A percentile compares a stretch with the other conserved stretches of the same genome.
phyloP scores from a whole-genome alignment of 768 basidiomycete species.

The Suillus americanus region DNA sequence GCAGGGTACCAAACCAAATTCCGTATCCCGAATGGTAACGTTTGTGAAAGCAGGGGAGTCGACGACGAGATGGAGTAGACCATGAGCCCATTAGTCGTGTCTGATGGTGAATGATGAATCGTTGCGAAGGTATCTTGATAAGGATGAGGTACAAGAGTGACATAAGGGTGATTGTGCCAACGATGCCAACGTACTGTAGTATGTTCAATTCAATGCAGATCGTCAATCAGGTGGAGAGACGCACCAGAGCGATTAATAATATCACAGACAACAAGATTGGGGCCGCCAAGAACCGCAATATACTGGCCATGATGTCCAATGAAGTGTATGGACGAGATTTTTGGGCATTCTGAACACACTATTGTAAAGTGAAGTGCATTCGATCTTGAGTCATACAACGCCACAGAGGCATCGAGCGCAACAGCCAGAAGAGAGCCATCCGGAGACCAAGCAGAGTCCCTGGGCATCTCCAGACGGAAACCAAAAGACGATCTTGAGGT shows the following conservation, averaged over 20 bases:
- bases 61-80: conserved; percentile 50
- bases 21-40: conserved; percentile 64
- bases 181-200: conserved; percentile 61
- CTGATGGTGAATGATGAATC: conserved; percentile 40
- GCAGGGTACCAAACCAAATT: conserved; percentile 41
- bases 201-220: conserved; percentile 1
- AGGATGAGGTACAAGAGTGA: conserved; percentile 54
- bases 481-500: conserved; percentile 68
- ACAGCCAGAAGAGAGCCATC: conserved; percentile 87
- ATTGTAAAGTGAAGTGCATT: conserved; percentile 61
- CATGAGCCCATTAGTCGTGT: conserved; percentile 37
- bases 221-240: conserved; percentile 20
- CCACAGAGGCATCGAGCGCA: conserved; percentile 62
- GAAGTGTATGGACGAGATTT: conserved; percentile 53
- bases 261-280: conserved; percentile 70
- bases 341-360: conserved; percentile 52
- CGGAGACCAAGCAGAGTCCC: conserved; percentile 71
- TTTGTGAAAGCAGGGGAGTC: conserved; percentile 40
- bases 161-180: conserved; percentile 37
- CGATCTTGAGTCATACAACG: conserved; percentile 71
- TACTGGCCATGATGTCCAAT: conserved; percentile 72
- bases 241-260: conserved; percentile 60
- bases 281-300: conserved; percentile 51
- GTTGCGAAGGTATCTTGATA: conserved; percentile 58
- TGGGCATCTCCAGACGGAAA: conserved; percentile 69